Percentiles rank a stretch among this genome's conserved stretches.
These are phyloP conservation scores for Xerocomellus amylosporus DNA, from an alignment of 768 basidiomycete species.

Conservation along the genomic window DNA sequence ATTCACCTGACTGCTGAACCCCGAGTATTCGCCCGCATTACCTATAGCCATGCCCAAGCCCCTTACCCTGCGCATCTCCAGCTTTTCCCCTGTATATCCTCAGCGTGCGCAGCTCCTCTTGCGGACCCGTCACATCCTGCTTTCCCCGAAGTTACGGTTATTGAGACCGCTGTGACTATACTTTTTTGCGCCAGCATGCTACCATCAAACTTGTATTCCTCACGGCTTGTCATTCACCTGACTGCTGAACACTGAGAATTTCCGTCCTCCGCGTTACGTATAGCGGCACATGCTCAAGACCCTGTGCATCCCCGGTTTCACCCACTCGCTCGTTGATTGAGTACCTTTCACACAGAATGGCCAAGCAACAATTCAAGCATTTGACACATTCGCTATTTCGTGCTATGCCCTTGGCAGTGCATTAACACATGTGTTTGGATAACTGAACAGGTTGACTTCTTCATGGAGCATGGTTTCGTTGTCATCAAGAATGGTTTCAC, in stretches of 20 bases:
- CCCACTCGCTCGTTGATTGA: not conserved
- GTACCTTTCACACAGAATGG: not conserved
- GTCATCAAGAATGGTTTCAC: conserved; percentile 53
- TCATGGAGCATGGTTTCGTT: conserved; percentile 55
- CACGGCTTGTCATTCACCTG: too few relatives aligned
- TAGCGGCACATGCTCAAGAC: not conserved
- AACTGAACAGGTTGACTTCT: conserved; percentile 52
- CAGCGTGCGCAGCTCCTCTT: too few relatives aligned
- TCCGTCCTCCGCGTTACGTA: not conserved
- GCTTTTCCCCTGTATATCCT: too few relatives aligned
- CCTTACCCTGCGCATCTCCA: too few relatives aligned
- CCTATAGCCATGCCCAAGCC: too few relatives aligned
- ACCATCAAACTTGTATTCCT: not conserved
- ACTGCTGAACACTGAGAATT: not conserved
- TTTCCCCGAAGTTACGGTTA: not conserved
- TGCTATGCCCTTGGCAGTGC: not conserved
- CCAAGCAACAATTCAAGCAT: conserved; percentile 8
- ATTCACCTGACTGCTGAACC: conserved; percentile 2
- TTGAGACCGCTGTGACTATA: not conserved
- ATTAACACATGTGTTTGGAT: not conserved
- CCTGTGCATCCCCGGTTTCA: not conserved
- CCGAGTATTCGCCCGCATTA: not conserved
- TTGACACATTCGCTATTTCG: conserved; percentile 34
- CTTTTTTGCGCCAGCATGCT: not conserved
- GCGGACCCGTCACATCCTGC: not conserved